Conservation (phyloP, 805 yeast genomes). For the Teunomyces aglyptinius region DNA sequence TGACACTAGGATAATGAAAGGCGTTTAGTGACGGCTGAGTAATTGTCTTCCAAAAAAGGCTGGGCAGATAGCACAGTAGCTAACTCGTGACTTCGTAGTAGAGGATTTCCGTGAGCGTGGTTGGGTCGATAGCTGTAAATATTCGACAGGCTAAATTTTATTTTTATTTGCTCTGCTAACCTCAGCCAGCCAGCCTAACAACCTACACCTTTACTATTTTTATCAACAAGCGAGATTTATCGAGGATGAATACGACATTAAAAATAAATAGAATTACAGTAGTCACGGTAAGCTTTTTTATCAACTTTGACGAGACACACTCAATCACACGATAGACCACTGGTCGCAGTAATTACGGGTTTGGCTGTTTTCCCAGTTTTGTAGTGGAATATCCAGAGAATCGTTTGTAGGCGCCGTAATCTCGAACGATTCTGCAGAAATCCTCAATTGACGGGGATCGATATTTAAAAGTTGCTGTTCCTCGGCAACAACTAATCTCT, state of each 20-base stretch:
- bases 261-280: no score
- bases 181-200: not conserved
- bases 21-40: not conserved
- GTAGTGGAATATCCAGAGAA: constrained; percentile 15
- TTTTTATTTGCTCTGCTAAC: not conserved
- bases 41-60: not conserved
- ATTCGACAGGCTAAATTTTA: not conserved
- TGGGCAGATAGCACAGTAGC: not conserved
- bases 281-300: no score
- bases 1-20: not conserved
- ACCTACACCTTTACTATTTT: not conserved
- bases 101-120: not conserved
- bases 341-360: constrained; percentile 30
- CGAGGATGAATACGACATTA: no score
- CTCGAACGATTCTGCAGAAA: constrained; percentile 9
- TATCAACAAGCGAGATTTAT: no score
- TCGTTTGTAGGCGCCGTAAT: constrained; percentile 19
- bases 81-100: not conserved
- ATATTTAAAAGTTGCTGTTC: constrained; percentile 9
- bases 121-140: not conserved
- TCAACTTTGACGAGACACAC: not conserved
- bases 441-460: constrained; percentile 11
- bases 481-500: constrained; percentile 18
- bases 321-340: constrained; percentile 16
- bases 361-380: constrained; percentile 38